A percentile compares a stretch with the other conserved stretches of the same genome.
phyloP scores from a whole-genome alignment of 1,139 yeast genomes.

The Kluyveromyces sp. region DNA sequence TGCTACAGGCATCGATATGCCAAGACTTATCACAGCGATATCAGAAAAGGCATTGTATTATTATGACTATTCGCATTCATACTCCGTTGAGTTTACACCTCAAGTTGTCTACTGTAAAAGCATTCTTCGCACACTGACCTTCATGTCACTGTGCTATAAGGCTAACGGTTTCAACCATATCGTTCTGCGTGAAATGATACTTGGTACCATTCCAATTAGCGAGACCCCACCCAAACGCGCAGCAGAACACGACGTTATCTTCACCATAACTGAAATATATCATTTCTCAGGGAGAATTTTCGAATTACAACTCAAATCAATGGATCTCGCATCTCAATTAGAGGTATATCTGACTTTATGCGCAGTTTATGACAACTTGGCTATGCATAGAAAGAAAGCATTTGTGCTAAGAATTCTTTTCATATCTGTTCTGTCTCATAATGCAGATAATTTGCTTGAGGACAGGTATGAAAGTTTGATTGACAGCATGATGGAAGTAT shows the following conservation, averaged over 20 bases:
- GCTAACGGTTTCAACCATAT: conserved; percentile 44
- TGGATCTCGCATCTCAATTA: conserved; percentile 49
- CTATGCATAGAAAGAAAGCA: conserved; percentile 59
- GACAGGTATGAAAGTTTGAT: conserved; percentile 34
- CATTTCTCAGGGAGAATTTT: conserved; percentile 43
- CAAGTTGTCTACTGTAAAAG: conserved; percentile 74
- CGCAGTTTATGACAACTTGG: conserved; percentile 53
- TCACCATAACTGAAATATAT: conserved; percentile 41
- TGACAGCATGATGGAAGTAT: conserved; percentile 37
- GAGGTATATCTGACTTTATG: conserved; percentile 63
- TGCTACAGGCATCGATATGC: conserved; percentile 24
- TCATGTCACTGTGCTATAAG: conserved; percentile 49
- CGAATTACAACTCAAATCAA: conserved; percentile 35
- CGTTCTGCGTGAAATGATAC: conserved; percentile 39
- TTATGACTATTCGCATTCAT: conserved; percentile 54
- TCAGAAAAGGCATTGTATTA: conserved; percentile 46
- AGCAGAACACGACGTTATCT: conserved; percentile 14
- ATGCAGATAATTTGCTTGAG: conserved; percentile 8
- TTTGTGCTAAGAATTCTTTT: conserved; percentile 60
- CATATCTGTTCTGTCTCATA: conserved; percentile 41
- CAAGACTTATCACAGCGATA: conserved; percentile 48
- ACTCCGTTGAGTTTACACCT: conserved; percentile 73
- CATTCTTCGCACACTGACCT: conserved; percentile 53
- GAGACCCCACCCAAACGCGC: conserved; percentile 18
- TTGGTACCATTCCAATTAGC: conserved; percentile 26